Evolutionary conservation across 1,284 basidiomycete genomes (phyloP), one percentile per base, ranked within the genome.

Genomic region (Pseudomicrostroma phylloplanum): DNA sequence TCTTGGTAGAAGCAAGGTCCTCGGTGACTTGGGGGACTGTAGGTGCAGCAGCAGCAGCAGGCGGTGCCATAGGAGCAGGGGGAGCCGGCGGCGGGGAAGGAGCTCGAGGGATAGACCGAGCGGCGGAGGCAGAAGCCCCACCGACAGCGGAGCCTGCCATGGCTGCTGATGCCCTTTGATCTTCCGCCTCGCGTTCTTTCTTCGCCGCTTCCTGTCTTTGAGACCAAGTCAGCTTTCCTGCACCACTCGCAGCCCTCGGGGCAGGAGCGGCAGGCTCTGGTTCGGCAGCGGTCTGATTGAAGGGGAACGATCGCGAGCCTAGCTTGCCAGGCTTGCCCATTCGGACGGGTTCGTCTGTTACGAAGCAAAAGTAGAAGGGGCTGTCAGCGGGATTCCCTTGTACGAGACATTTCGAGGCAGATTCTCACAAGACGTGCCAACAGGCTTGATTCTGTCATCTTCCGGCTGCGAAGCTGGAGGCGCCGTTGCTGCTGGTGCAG

Each of bases 321-420:
- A 79, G 73, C 60, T 78, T 79, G 39, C 75, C 75, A 2, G 77
- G 77, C 58, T 71, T 75, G 55, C 72, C 73, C 17, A 79, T 61
- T 48, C 57, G 67, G 58, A 79, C 72, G 17, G 76, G 77, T 51
- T 68, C 66, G 61, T 79, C 30, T 36, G 19, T 19, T 60, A n/a
- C 13, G 61, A n/a, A n/a, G 66, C 23, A 54, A 63, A 66, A 15
- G 63, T 68, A 51, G 77, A 78, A 39, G 71, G 68, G 59, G 70
- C 71, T 4, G 56, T 60, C n/a, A 74, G 72, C 56, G 69, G 72
- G 19, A 67, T 66, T 43, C 77, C 71, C 58, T 78, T 78, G 41
- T 73, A 73, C 4, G 77, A 74, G 56, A 70, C 74, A 53, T 70
- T 70, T 13, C 78, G 61, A 48, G 55, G 67, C 58, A 79, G 71